Conservation (phyloP, 1,139 yeast genomes). For the Debaryomycetaceae sp. region DNA sequence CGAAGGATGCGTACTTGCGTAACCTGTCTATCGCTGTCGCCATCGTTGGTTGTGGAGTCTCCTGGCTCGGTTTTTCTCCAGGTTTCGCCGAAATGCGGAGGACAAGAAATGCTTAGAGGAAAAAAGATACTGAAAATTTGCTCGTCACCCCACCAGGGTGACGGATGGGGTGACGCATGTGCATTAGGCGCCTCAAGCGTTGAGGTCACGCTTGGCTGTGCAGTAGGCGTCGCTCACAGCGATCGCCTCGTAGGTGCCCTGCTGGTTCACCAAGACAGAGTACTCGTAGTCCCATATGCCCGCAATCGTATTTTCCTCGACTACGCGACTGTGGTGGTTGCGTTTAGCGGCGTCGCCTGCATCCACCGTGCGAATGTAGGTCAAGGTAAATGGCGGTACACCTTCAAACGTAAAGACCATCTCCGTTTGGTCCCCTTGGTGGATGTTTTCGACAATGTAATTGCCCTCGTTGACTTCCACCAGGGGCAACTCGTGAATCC, state of each 20-base stretch:
- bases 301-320: slow-evolving; percentile 73
- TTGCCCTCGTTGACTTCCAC: slow-evolving; percentile 85
- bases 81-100: no score
- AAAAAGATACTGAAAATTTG: no score
- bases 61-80: no score
- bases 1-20: slow-evolving; percentile 51
- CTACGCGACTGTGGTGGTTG: slow-evolving; percentile 29
- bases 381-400: slow-evolving; percentile 65
- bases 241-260: slow-evolving; percentile 92
- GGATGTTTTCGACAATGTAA: slow-evolving; percentile 68
- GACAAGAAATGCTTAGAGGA: no score
- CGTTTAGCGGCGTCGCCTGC: slow-evolving; percentile 25
- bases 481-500: slow-evolving; percentile 79
- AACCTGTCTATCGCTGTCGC: slow-evolving; percentile 10
- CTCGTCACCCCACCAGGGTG: no score
- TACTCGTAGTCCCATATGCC: slow-evolving; percentile 68
- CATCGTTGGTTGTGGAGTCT: no score
- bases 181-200: no score
- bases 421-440: slow-evolving; percentile 84
- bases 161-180: no score
- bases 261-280: slow-evolving; percentile 71
- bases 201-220: slow-evolving; percentile 41
- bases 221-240: slow-evolving; percentile 83
- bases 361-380: slow-evolving; percentile 48
- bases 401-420: slow-evolving; percentile 65